Base-by-base conservation (phyloP, 2,329 filamentous ascomycete genomes). In the Diaporthe citri region DNA sequence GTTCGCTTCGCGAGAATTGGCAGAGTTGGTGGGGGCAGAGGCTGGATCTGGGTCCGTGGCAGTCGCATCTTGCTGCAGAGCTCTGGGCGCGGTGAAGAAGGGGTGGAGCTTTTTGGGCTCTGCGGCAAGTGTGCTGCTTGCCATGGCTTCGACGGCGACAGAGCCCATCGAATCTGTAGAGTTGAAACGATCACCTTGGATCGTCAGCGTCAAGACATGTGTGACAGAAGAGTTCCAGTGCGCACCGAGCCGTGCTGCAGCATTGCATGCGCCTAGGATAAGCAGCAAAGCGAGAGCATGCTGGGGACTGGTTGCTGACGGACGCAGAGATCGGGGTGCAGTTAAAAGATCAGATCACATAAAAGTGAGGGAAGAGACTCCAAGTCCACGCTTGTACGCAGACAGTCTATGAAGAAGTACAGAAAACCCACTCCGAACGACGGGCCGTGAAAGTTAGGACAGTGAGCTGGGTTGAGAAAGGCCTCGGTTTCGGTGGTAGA, bases 41-140 rank as follows among this genome's bases (percentile, higher is more conserved):
- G 71, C 56, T 43, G 60, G 12, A 8, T 52, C 12, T 31, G 74
- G 51, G 5, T 64, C 39, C 62, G 75, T 46, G 9, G 51, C 34
- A 36, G 12, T 17, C 6, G 64, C 15, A 22, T 75, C 75, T 20
- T 60, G 55, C 36, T 64, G 52, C 70, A 56, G 31, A 51, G 74
- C 66, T 75, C 78, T 81, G 34, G 82, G 81, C 1, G 82, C 77
- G 1, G 79, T 79, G 79, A 91, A 91, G 82, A 91, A 90, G 25
- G 90, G 89, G 77, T 91, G 90, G 51, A 91, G 79, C 77, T 88
- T 89, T 79, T 86, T 87, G 34, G 80, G 78, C 52, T 81, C 79
- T 72, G 84, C 84, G 75, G 79, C 80, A 71, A 82, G 77, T 73
- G 80, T 82, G 79, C 84, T 82, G 72, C 84, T 84, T 77, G 83